Evolutionary conservation across 768 basidiomycete genomes (phyloP), one percentile per base, ranked within the genome.

Genomic region (Pleurotus tuber-regium): DNA sequence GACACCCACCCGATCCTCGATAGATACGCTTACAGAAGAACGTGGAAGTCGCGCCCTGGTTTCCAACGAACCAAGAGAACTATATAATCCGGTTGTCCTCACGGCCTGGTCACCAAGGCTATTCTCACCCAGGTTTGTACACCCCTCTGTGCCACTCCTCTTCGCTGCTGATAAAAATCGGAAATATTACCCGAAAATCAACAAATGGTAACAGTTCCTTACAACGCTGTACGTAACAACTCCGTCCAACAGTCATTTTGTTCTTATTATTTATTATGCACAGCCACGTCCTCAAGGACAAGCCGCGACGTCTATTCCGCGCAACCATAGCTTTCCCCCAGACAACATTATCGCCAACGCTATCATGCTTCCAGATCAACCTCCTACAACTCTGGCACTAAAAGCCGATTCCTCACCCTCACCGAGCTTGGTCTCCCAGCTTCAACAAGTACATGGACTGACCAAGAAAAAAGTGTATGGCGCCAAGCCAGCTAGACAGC

Each of bases 381-480:
- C 40, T 30, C 29, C 61, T 19, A 21, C 58, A 4, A 54, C 60
- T 31, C 54, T 61, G 26, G 31, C 55, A 41, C 24, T 55, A 19
- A 40, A 54, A 24, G 12, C 54, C 8, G 64, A 63, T 57, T 61
- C 54, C 30, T 59, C 62, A 5, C 65, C 66, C 18, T 58, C 69
- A 2, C 79, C 77, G 3, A 83, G 74, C 51, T 69, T 88, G 0
- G 86, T 88, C 42, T 72, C 68, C 19, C 82, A 81, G 19, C 71
- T 87, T 12, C 82, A 87, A 63, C 80, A 83, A 59, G 75, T 80
- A 29, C 85, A 87, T 51, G 86, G 86, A 2, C 59, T 88, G 41
- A 84, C 82, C 6, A 85, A 86, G 68, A 87, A 86, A 67, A 84
- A 84, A 57, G 72, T 82, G 6, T 83, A 85, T 52, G 77, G 79